A percentile compares a stretch with the other conserved stretches of the same genome.
Conservation (phyloP, 2,329 filamentous ascomycete genomes). For the Emmonsia crescens region DNA sequence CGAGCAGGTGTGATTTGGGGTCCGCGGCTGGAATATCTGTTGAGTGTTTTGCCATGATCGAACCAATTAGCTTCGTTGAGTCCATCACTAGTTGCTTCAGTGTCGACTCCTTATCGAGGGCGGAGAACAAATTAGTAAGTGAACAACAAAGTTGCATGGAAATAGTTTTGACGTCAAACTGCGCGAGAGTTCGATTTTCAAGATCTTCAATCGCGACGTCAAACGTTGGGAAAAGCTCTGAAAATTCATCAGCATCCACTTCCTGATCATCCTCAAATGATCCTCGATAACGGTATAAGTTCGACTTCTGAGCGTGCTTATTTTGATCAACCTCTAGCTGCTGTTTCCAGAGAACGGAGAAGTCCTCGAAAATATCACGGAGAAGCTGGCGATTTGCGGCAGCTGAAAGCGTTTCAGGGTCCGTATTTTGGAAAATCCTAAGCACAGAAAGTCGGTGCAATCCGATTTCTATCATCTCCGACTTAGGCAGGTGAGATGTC, state of each 20-base stretch:
- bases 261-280: constrained; percentile 66
- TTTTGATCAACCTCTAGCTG: constrained; percentile 67
- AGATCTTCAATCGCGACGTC: constrained; percentile 42
- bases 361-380: constrained; percentile 56
- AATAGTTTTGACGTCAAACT: constrained; percentile 41
- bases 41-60: constrained; percentile 20
- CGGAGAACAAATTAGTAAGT: constrained; percentile 41
- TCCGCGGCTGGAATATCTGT: constrained; percentile 17
- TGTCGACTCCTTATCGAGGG: constrained; percentile 19
- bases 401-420: constrained; percentile 28
- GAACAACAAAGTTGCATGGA: constrained; percentile 52
- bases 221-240: constrained; percentile 70
- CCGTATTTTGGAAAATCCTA: constrained; percentile 23
- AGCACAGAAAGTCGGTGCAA: constrained; percentile 30
- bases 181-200: constrained; percentile 24
- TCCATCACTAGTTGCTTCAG: constrained; percentile 27
- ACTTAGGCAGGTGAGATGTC: background rate
- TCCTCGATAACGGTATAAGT: constrained; percentile 75
- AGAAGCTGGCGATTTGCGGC: constrained; percentile 42
- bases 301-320: constrained; percentile 60
- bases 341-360: constrained; percentile 71
- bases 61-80: constrained; percentile 26
- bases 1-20: constrained; percentile 51
- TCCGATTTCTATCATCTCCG: constrained; percentile 20
- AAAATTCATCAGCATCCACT: constrained; percentile 61